Conservation (phyloP, 768 basidiomycete genomes). For the Tephrocybe sp. region DNA sequence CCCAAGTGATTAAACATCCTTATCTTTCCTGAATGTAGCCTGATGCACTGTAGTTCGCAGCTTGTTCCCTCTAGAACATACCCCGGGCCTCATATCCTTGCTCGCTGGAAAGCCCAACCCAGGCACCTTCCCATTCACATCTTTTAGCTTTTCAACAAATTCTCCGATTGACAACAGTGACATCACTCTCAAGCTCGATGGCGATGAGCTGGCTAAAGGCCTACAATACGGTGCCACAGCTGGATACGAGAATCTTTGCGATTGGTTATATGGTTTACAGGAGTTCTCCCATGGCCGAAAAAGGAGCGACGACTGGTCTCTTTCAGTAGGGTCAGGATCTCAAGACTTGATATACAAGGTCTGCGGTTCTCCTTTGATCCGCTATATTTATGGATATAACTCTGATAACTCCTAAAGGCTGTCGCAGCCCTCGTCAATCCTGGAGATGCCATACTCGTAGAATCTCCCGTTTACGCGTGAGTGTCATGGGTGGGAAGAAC, state of each 20-base stretch:
- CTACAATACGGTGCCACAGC: conserved; percentile 78
- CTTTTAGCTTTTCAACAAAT: conserved; percentile 64
- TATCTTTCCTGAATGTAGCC: conserved; percentile 4
- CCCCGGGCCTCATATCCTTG: conserved; percentile 76
- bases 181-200: conserved; percentile 49
- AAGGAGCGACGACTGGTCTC: conserved; percentile 65
- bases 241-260: conserved; percentile 61
- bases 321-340: conserved; percentile 80
- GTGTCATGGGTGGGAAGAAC: conserved; percentile 17
- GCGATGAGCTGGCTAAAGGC: conserved; percentile 58
- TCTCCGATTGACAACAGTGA: conserved; percentile 49
- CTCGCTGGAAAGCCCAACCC: conserved; percentile 93
- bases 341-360: conserved; percentile 85
- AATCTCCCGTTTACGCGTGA: conserved; percentile 74
- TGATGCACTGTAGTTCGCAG: conserved; percentile 47
- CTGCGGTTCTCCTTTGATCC: neutral
- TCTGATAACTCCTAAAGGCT: conserved; percentile 42
- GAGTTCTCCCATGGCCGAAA: conserved; percentile 64
- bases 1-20: conserved; percentile 45
- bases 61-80: conserved; percentile 77
- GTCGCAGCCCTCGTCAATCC: conserved; percentile 68
- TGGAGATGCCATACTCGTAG: conserved; percentile 80
- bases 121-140: conserved; percentile 88
- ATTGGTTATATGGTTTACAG: conserved; percentile 77
- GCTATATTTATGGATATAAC: neutral